Conservation (phyloP, 768 basidiomycete species). For the Royoungia palumana region DNA sequence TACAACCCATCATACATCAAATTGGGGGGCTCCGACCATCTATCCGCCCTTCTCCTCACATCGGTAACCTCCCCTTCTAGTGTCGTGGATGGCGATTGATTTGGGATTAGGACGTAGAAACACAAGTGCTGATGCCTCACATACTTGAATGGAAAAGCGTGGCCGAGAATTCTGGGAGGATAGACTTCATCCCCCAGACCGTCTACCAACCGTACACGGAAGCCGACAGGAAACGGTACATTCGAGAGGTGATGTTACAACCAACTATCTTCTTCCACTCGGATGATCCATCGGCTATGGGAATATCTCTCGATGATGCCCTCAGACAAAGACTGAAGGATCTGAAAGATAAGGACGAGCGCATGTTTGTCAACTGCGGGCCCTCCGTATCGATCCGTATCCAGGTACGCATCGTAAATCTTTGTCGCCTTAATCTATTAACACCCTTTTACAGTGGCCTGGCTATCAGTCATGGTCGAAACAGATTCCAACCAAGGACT, state of each 20-base stretch:
- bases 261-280: conserved; percentile 61
- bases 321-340: conserved; percentile 55
- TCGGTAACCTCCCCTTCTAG: conserved; percentile 10
- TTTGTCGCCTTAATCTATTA: neutral
- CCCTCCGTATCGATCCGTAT: conserved; percentile 79
- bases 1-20: neutral
- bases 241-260: conserved; percentile 64
- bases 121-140: conserved; percentile 22
- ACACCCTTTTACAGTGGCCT: conserved; percentile 56
- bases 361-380: conserved; percentile 68
- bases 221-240: conserved; percentile 73
- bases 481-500: conserved; percentile 81
- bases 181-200: conserved; percentile 62
- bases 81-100: neutral
- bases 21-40: neutral
- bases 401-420: conserved; percentile 45
- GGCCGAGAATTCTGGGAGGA: conserved; percentile 23
- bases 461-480: conserved; percentile 75
- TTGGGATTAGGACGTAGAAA: conserved; percentile 19
- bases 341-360: conserved; percentile 56
- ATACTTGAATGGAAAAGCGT: conserved; percentile 27
- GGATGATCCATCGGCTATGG: conserved; percentile 51
- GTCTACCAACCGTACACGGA: conserved; percentile 77
- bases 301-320: conserved; percentile 63
- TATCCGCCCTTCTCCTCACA: neutral